These are phyloP conservation scores for Avicennia marina DNA, from an alignment of 257 asterid genomes.

Conservation along the genomic window DNA sequence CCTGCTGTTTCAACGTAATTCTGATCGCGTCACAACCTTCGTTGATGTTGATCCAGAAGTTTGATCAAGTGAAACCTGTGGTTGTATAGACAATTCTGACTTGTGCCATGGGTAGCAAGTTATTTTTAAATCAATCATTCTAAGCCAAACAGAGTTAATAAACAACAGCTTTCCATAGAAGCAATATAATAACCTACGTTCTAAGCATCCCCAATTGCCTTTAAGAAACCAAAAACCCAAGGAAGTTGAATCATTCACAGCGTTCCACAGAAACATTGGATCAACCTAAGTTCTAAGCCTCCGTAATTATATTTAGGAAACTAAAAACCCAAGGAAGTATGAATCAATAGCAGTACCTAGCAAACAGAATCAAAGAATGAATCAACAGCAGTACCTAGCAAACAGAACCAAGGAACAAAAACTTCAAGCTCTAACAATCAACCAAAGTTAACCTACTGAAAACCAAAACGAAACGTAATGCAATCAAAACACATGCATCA, in stretches of 20 bases:
- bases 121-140: background rate
- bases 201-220: background rate
- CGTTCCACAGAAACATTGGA: no score
- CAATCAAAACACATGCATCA: background rate
- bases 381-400: no score
- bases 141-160: background rate
- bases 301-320: no score
- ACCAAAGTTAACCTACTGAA: background rate
- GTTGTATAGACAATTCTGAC: background rate
- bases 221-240: background rate
- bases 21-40: no score
- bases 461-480: background rate
- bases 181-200: background rate
- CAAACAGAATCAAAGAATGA: background rate
- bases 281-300: no score
- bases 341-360: no score
- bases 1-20: no score
- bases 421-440: slow-evolving; percentile 13
- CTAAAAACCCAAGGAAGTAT: no score
- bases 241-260: background rate
- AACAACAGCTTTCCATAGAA: background rate
- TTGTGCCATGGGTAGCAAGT: background rate
- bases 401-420: background rate
- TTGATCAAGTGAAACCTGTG: background rate
- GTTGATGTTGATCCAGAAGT: background rate